These are phyloP conservation scores for Bocquillonia castaneifolia DNA, from an alignment of 441 rosid species.

Conservation along the genomic window DNA sequence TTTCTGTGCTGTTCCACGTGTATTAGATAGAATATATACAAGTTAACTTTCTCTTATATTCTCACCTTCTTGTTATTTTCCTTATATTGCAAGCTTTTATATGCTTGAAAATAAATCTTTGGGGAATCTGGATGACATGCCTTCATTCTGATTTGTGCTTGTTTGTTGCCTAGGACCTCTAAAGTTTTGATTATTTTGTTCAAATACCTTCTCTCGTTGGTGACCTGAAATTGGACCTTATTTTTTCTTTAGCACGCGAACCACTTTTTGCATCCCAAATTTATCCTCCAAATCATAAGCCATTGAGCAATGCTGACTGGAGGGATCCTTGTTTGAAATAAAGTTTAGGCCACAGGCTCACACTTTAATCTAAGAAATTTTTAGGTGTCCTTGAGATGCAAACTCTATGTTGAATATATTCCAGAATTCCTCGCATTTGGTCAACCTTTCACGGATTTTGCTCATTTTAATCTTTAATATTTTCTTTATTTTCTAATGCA, in stretches of 20 bases:
- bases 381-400: conserved; percentile 4
- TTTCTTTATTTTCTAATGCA: neutral
- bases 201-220: neutral
- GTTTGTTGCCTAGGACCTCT: neutral
- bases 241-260: neutral
- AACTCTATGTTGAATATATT: neutral
- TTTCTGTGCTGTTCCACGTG: conserved; percentile 97
- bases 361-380: neutral
- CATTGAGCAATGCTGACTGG: neutral
- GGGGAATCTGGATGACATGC: neutral
- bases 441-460: neutral
- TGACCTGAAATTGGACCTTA: neutral
- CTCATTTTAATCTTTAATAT: neutral
- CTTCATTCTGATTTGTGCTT: neutral
- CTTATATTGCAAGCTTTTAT: neutral
- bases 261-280: neutral
- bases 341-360: neutral
- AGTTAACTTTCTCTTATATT: conserved; percentile 34
- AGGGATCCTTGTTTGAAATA: neutral
- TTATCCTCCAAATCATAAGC: neutral
- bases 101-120: neutral
- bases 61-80: neutral
- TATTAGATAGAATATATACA: conserved; percentile 74
- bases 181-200: neutral
- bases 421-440: neutral